Base-by-base conservation (phyloP, 805 yeast species). In the Metschnikowia similis region DNA sequence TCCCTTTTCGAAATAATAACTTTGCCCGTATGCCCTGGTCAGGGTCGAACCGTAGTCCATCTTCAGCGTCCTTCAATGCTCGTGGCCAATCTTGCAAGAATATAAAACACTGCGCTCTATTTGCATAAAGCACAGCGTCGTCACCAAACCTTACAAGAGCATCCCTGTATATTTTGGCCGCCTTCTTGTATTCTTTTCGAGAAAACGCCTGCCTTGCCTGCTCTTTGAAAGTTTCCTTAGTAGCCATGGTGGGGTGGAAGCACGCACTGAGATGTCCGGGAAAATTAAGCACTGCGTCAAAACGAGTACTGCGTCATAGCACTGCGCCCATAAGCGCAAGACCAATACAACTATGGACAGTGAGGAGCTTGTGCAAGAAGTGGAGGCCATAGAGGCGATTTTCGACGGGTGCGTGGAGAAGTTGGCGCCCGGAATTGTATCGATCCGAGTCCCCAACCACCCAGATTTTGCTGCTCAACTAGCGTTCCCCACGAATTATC, bases 331-430 rank as follows among this genome's bases (percentile, higher is more conserved):
- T 14, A 39, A 14, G 42, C 42, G 11, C 13, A n/a, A n/a, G 28
- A 17, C 39, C 28, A 21, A 36, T 13, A 36, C 10, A 13, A 21
- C 31, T 11, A 52, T 52, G 56, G 16, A 48, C 10, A 34, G 41
- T 14, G 29, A 50, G 32, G 57, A 54, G 17, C 50, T 56, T 14
- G 40, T 32, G 17, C 94, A 89, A 48, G 99, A 92, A 61, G 66
- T 89, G 16, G 83, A 80, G 36, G 92, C 96, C 10, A 82, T 92
- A 9, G 86, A 88, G 49, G 94, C 97, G 3, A 92, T 94, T 10
- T 92, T 82, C 61, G 97, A 96, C 0, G 87, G 76, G 13, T 74
- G 81, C 37, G 63, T 82, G 34, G 66, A 67, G 3, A 59, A 57
- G 27, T 47, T 76, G 7, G 74, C 67, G 0, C 69, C 73, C 0